These are phyloP conservation scores for Aplosporella prunicola DNA, from an alignment of 2,329 filamentous ascomycete genomes.

Conservation along the genomic window DNA sequence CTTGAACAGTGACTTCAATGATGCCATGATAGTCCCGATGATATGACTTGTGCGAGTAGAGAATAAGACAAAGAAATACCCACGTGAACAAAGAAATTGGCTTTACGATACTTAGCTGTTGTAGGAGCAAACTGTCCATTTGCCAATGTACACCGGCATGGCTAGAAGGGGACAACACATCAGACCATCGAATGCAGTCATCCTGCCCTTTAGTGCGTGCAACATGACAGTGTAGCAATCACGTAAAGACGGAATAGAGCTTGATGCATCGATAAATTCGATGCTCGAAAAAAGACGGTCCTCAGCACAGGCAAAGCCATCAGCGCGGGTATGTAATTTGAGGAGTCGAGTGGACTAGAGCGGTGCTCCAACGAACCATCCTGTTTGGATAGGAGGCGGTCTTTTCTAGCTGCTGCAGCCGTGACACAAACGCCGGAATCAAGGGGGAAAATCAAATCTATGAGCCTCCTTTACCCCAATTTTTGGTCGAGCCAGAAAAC, in stretches of 20 bases:
- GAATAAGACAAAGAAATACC: too few species aligned
- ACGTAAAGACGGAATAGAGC: neutral
- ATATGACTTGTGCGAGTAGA: too few species aligned
- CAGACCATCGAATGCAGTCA: too few species aligned
- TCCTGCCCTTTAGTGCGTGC: too few species aligned
- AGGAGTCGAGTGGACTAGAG: slow-evolving; percentile 8
- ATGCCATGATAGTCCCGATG: too few species aligned
- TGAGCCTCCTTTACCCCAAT: slow-evolving; percentile 9
- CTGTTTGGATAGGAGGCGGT: slow-evolving; percentile 8
- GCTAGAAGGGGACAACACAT: too few species aligned
- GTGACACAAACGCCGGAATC: slow-evolving; percentile 10
- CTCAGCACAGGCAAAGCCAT: slow-evolving; percentile 2
- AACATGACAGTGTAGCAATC: too few species aligned
- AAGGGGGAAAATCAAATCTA: slow-evolving; percentile 9
- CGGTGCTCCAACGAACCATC: slow-evolving; percentile 8
- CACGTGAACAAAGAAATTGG: too few species aligned
- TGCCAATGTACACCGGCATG: too few species aligned
- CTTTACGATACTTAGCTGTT: too few species aligned
- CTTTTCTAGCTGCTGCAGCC: slow-evolving; percentile 12
- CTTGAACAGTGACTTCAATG: too few species aligned
- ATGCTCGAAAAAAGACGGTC: slow-evolving; percentile 3
- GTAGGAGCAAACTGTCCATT: too few species aligned
- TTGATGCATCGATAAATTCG: slow-evolving; percentile 4
- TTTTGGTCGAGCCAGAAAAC: slow-evolving; percentile 9
- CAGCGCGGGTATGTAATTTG: slow-evolving; percentile 2